Conservation (phyloP, 106 monocot species). For the Acorus calamus region DNA sequence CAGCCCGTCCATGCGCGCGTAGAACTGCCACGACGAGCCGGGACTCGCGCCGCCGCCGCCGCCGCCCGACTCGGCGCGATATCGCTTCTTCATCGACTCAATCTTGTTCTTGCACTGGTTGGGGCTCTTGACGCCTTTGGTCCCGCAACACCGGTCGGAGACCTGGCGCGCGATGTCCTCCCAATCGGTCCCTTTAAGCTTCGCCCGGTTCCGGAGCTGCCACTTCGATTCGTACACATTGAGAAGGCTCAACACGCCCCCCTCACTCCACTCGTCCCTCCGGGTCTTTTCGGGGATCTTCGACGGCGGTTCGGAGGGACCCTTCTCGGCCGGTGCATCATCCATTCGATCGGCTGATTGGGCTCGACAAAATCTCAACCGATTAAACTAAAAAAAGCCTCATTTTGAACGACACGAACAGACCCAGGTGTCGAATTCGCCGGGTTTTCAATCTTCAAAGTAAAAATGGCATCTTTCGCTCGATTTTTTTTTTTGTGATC, state of each 20-base stretch:
- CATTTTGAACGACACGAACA: too few species aligned
- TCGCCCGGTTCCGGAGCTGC: conserved; percentile 61
- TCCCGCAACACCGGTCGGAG: conserved; percentile 21
- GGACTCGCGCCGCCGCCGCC: conserved; percentile 1
- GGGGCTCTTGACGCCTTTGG: conserved; percentile 42
- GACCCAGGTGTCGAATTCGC: too few species aligned
- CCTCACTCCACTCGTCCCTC: too few species aligned
- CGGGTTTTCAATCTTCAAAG: too few species aligned
- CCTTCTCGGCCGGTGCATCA: too few species aligned
- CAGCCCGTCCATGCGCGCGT: conserved; percentile 36
- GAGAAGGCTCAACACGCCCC: too few species aligned
- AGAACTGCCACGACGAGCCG: conserved; percentile 58
- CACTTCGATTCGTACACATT: conserved; percentile 60
- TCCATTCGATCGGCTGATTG: too few species aligned
- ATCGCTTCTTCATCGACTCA: conserved; percentile 94
- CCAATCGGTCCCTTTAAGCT: conserved; percentile 82
- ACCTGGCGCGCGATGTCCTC: conserved; percentile 63
- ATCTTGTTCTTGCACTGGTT: conserved; percentile 96
- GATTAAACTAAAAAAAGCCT: too few species aligned
- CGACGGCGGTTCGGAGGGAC: not conserved
- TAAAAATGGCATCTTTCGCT: too few species aligned
- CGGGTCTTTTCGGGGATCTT: conserved; percentile 16
- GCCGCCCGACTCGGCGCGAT: conserved; percentile 42
- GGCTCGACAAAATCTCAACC: too few species aligned
- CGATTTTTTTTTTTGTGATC: too few species aligned